These are phyloP conservation scores for Pachyrhizus erosus DNA, from an alignment of 306 rosid species.

Conservation along the genomic window DNA sequence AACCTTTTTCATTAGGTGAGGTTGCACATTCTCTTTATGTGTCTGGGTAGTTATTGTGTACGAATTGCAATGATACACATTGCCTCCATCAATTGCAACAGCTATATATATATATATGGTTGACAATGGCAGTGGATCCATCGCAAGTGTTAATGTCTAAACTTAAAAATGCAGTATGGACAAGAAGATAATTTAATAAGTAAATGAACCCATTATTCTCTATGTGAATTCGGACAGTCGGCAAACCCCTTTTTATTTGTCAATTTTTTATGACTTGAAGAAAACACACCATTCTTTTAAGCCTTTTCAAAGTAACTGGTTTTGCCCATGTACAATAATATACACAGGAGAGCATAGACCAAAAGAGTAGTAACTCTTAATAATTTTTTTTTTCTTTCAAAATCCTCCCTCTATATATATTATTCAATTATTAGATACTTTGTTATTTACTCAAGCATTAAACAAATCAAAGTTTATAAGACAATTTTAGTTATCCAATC, in stretches of 20 bases:
- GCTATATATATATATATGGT: slow-evolving; percentile 2
- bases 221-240: slow-evolving; percentile 39
- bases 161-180: slow-evolving; percentile 25
- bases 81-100: slow-evolving; percentile 40
- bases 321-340: slow-evolving; percentile 14
- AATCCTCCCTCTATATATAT: no score
- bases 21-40: slow-evolving; percentile 11
- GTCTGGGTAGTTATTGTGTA: slow-evolving; percentile 8
- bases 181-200: slow-evolving; percentile 18
- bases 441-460: no score
- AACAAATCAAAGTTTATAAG: no score
- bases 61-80: slow-evolving; percentile 26
- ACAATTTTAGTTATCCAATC: no score
- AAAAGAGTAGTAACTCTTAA: no score
- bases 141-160: slow-evolving; percentile 29
- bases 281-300: neutral
- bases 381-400: no score
- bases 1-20: slow-evolving; percentile 40
- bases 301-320: slow-evolving; percentile 6
- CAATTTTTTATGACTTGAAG: neutral
- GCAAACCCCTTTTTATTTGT: slow-evolving; percentile 44
- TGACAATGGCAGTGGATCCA: slow-evolving; percentile 35
- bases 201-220: slow-evolving; percentile 13
- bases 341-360: no score
- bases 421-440: no score